Conservation (phyloP, 805 yeast species). For the Ogataea naganishii region DNA sequence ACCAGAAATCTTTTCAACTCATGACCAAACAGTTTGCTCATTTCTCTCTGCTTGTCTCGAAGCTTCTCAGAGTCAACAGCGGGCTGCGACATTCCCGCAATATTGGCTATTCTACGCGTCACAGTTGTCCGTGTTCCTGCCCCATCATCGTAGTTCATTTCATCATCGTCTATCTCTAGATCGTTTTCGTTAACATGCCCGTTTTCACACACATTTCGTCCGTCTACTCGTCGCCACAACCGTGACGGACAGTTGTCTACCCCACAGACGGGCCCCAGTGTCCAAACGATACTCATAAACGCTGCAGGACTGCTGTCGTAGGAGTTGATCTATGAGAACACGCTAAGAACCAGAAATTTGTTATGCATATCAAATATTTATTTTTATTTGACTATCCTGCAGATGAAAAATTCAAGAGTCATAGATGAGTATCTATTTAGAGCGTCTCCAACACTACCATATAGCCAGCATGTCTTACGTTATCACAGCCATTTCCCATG, state of each 20-base stretch:
- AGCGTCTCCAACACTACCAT: too few relatives aligned
- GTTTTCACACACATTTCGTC: constrained; percentile 75
- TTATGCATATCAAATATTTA: too few relatives aligned
- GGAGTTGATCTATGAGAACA: too few relatives aligned
- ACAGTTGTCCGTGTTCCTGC: constrained; percentile 43
- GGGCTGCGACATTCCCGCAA: constrained; percentile 33
- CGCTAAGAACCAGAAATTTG: too few relatives aligned
- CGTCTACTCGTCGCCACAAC: constrained; percentile 65
- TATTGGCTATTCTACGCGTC: constrained; percentile 43
- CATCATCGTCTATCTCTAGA: constrained; percentile 73
- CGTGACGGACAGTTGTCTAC: constrained; percentile 81
- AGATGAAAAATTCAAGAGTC: too few relatives aligned
- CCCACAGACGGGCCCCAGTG: constrained; percentile 80
- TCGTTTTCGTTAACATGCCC: constrained; percentile 87
- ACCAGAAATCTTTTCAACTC: constrained; percentile 11
- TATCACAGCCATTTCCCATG: constrained; percentile 22
- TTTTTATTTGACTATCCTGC: too few relatives aligned
- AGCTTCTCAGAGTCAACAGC: constrained; percentile 6
- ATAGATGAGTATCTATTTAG: too few relatives aligned
- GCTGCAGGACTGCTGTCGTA: too few relatives aligned
- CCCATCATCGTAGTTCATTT: constrained; percentile 57
- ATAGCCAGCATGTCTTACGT: constrained; percentile 14
- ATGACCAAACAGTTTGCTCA: constrained; percentile 10
- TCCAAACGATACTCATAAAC: constrained; percentile 39
- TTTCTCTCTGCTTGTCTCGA: constrained; percentile 1